Percentiles rank a stretch among this genome's conserved stretches.
Conservation (phyloP, 495 filamentous ascomycete genomes). For the Neurospora pannonica region DNA sequence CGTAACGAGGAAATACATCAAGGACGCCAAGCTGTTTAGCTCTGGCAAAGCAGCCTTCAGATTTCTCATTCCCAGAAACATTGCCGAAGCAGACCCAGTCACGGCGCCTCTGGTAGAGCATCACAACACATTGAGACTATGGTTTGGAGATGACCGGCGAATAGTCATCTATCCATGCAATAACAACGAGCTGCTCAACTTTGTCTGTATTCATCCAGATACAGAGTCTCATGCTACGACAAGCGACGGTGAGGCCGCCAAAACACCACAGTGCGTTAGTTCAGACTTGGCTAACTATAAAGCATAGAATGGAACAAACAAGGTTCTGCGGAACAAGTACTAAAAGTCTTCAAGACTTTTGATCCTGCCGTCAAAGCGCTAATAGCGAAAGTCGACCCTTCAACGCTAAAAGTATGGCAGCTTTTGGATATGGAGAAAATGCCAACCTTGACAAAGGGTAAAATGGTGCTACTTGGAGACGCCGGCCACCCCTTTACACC, state of each 20-base stretch:
- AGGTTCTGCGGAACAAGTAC: constrained; percentile 35
- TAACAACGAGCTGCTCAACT: constrained; percentile 47
- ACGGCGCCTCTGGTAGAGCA: constrained; percentile 32
- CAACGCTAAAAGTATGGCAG: constrained; percentile 47
- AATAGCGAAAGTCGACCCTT: constrained; percentile 38
- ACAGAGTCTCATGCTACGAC: constrained; percentile 18
- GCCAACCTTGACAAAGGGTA: constrained; percentile 41
- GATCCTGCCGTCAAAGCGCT: constrained; percentile 34
- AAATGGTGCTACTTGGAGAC: constrained; percentile 49
- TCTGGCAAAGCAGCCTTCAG: constrained; percentile 52
- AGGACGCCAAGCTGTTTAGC: constrained; percentile 28
- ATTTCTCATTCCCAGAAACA: constrained; percentile 43
- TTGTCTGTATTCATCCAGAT: constrained; percentile 52
- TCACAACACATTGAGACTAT: constrained; percentile 38
- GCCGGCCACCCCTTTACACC: constrained; percentile 55
- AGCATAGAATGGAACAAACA: constrained; percentile 37
- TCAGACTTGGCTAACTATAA: neutral
- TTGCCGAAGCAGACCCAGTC: constrained; percentile 36
- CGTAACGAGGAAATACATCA: constrained; percentile 19
- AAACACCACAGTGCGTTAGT: neutral
- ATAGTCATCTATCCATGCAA: constrained; percentile 53
- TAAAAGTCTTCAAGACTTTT: constrained; percentile 43
- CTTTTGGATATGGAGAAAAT: constrained; percentile 49
- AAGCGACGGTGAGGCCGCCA: constrained; percentile 13
- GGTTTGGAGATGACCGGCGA: constrained; percentile 39